Evolutionary conservation across 2,329 filamentous ascomycete genomes (phyloP).

Genomic region (Calonectria pseudoreteaudii): DNA sequence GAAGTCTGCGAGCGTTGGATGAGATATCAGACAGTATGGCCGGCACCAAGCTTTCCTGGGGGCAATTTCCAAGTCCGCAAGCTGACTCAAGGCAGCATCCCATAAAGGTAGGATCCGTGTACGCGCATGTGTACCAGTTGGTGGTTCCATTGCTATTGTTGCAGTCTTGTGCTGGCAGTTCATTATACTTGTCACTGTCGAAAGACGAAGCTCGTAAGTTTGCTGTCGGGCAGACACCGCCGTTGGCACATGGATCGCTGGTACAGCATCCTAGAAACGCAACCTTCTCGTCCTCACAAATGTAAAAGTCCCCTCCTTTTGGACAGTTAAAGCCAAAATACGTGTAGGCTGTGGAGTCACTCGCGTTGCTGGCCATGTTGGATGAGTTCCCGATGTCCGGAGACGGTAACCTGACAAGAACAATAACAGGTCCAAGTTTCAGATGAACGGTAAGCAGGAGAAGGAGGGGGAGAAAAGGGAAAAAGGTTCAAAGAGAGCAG

Average conservation of each 20-base stretch:
- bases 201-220: conserved; percentile 48
- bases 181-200: conserved; percentile 41
- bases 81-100: conserved; percentile 51
- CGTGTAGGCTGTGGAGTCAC: neutral
- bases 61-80: conserved; percentile 32
- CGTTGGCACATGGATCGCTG: conserved; percentile 48
- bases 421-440: neutral
- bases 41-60: conserved; percentile 25
- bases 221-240: conserved; percentile 48
- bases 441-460: neutral
- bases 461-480: neutral
- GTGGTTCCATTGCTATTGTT: conserved; percentile 24
- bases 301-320: conserved; percentile 50
- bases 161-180: conserved; percentile 51
- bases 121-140: conserved; percentile 52
- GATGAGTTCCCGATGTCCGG: neutral
- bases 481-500: conserved; percentile 12
- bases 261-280: conserved; percentile 57
- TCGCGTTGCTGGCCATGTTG: conserved; percentile 23
- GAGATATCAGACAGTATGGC: conserved; percentile 28
- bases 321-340: conserved; percentile 48
- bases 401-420: neutral
- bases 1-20: conserved; percentile 29
- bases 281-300: conserved; percentile 46
- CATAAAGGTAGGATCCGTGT: conserved; percentile 49